Evolutionary conservation across 2,329 filamentous ascomycete genomes (phyloP).

Genomic region (Onygenales sp.): DNA sequence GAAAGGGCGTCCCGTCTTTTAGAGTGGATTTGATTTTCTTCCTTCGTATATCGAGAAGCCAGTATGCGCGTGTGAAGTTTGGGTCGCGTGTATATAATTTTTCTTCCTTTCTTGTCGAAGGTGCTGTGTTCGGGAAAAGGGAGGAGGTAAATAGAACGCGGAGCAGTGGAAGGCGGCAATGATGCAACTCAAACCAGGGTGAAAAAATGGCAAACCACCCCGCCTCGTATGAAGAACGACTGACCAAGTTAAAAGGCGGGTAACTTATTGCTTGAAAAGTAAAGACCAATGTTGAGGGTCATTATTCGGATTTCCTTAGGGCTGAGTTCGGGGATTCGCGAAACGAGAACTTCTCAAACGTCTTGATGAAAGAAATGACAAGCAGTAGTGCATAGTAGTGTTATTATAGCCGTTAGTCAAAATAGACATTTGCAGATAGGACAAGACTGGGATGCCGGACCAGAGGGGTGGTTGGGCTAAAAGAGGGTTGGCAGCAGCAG

Average conservation of each 20-base stretch:
- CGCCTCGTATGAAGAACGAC: not conserved
- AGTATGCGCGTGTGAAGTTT: not conserved
- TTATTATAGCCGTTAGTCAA: slow-evolving; percentile 4
- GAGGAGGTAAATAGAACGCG: not conserved
- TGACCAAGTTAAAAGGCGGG: not conserved
- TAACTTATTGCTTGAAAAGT: not conserved
- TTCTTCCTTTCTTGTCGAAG: not conserved
- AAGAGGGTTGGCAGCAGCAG: slow-evolving; percentile 1
- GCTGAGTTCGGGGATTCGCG: slow-evolving; percentile 2
- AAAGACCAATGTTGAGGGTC: not conserved
- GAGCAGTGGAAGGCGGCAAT: not conserved
- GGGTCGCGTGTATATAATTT: not conserved
- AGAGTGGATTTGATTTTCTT: not conserved
- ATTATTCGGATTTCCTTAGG: slow-evolving; percentile 1
- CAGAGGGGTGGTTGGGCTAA: slow-evolving; percentile 2
- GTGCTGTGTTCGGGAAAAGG: not conserved
- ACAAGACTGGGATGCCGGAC: slow-evolving; percentile 3
- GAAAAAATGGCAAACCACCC: not conserved
- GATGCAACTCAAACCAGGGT: not conserved
- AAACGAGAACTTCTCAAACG: slow-evolving; percentile 3
- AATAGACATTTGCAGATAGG: slow-evolving; percentile 1
- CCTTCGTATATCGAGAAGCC: not conserved
- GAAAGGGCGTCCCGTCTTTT: not conserved
- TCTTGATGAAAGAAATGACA: not conserved
- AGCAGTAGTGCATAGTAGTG: slow-evolving; percentile 4